Evolutionary conservation across 192 early-diverging fungal genomes (phyloP), one percentile per base, ranked within the genome.

Genomic region (Geranomyces michiganensis): DNA sequence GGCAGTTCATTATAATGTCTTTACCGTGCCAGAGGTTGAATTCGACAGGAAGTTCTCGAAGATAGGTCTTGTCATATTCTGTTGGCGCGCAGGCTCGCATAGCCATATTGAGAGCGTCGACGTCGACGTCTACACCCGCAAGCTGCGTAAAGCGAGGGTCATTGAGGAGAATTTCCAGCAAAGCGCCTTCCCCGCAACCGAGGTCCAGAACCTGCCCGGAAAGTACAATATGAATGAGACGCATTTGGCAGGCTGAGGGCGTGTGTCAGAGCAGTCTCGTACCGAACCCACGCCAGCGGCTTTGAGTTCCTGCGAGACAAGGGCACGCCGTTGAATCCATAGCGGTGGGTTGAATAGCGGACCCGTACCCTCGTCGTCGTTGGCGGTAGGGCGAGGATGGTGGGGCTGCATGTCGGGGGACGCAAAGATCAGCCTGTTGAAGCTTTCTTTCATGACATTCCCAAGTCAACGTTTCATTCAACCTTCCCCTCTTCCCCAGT

Each of bases 181-280:
- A 65, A 19, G 87, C 79, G 21, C 88, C 94, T 56, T 93, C 92
- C 47, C 95, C 95, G 76, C 94, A 96, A 0, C 95, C 95, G 56
- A 90, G 82, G 65, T 97, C 95, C 22, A 93, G 74, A n/a, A 95
- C 89, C 81, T 89, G 30, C 21, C 22, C 26, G 41, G 27, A 24
- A 19, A 9, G 14, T 0, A 31, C 0, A 9, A 9, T 68, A 1
- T 19, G 12, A 29, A 61, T 15, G 32, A 29, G 1, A n/a, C 15
- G 63, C 56, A 68, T 60, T 8, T 27, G 27, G 0, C 1, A 43
- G n/a, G 14, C 5, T 22, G 67, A 59, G 12, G 56, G 15, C 41
- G 26, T n/a, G 0, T 46, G 24, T 15, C 26, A 21, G n/a, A n/a
- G n/a, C n/a, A n/a, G n/a, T n/a, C 6, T 36, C 60, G 41, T 81